Evolutionary conservation across 139 green algal genomes (phyloP), one percentile per base, ranked within the genome.

Genomic region (Bryopsis sp.): DNA sequence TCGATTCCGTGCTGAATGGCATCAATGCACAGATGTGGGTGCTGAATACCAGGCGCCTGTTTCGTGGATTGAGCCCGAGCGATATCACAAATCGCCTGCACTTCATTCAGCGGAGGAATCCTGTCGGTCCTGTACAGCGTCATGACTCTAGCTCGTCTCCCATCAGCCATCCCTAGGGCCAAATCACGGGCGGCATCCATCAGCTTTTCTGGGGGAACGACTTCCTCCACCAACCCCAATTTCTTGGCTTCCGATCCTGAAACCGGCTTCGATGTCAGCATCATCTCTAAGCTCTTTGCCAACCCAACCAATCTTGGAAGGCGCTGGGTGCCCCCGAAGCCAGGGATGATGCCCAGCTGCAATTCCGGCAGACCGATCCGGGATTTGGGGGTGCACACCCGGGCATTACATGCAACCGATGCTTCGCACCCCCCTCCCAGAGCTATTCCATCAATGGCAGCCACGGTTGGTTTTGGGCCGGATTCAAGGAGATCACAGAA

Each of bases 301-400:
- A 99, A 77, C 22, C 95, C 95, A 38, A 97, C 92, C 26, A 98
- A 78, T 35, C 95, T 83, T 1, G 95, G 94, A 76, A 99, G 79
- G 46, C 95, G 81, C 83, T 99, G 90, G 2, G 95, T 99, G 74
- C 95, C 95, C 11, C 95, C 95, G 83, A 98, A 97, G 26, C 95
- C 95, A 19, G 93, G 93, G 35, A 98, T 92, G 76, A 98, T 97
- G 63, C 93, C 93, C 24, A 98, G 85, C 67, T 91, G 78, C 70
- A 98, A 82, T 82, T 99, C 95, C 7, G 94, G 94, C 68, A 99
- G 84, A 22, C 94, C 95, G 32, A 98, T 71, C 61, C 83, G 80
- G 31, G 86, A 82, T 50, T 84, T 84, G 62, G 84, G 71, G 11
- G 54, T 66, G 6, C 50, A 80, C 26, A 83, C 72, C 33, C 92